Evolutionary conservation across 2,329 filamentous ascomycete genomes (phyloP), one percentile per base, ranked within the genome.

Genomic region (Neobulgaria alba): DNA sequence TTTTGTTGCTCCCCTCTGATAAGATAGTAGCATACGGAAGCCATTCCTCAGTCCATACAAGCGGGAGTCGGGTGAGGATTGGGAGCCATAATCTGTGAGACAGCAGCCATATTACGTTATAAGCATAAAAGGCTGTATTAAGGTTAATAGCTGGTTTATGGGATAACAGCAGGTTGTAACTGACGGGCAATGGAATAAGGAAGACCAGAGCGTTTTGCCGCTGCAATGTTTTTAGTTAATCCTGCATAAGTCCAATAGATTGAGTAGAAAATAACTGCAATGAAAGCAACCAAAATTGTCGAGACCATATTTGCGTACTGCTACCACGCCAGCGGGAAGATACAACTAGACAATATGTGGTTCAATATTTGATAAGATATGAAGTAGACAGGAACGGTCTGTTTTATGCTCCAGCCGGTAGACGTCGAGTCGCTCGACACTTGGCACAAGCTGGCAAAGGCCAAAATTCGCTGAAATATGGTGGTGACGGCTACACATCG

Each of bases 81-180:
- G 73, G 72, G 9, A 76, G 53, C 70, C 69, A 79, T 30, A 79
- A 45, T 37, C 59, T 59, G 49, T 69, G 65, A 2, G 72, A 72
- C 18, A 79, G 52, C 41, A 79, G 66, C 73, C 77, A 82, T 16
- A 67, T 53, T 12, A 66, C 50, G 49, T 69, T 72, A 54, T 73
- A 71, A 1, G 71, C 66, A 15, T 63, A 65, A 31, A 65, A 57
- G 10, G 72, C 72, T 76, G 45, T 4, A 23, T 31, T 55, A 3
- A 23, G 4, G 29, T 52, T 4, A 48, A 21, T 23, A 14, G 12
- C 10, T 4, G 3, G 8, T 21, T 10, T 14, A 34, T 18, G 14
- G 9, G 33, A 18, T 16, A 7, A 26, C 7, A 26, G 7, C 23
- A 5, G 20, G 5, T 33, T 29, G 7, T 16, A 18, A 70, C 72